phyloP scores from a whole-genome alignment of 83 land plant species.

The Picea engelmannii region DNA sequence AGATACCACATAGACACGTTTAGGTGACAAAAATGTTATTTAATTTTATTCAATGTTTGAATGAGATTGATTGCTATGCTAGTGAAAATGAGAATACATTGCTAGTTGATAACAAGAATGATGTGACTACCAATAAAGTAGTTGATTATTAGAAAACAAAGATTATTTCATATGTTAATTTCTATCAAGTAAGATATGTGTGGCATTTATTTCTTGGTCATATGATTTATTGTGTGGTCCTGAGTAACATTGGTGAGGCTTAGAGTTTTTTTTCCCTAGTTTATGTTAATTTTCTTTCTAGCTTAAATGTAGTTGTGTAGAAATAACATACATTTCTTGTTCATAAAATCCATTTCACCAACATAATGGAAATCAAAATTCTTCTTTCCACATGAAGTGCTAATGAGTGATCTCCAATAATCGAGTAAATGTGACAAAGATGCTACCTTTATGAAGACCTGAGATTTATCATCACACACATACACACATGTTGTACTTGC shows the following conservation, averaged over 20 bases:
- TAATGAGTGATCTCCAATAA: background rate
- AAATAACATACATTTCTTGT: background rate
- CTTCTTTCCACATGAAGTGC: background rate
- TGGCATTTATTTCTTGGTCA: background rate
- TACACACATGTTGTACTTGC: background rate
- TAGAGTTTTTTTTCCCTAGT: too few species aligned
- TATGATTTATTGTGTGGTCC: too few species aligned
- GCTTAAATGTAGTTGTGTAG: background rate
- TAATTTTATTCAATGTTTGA: constrained; percentile 44
- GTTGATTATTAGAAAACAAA: constrained; percentile 64
- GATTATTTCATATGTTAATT: constrained; percentile 23
- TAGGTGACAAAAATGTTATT: too few species aligned
- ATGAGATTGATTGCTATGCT: constrained; percentile 73
- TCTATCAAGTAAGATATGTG: too few species aligned
- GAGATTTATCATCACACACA: too few species aligned
- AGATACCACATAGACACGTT: too few species aligned
- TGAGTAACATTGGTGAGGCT: too few species aligned
- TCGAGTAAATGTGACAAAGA: background rate
- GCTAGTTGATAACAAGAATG: constrained; percentile 76
- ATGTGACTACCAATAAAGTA: constrained; percentile 60
- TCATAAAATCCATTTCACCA: background rate
- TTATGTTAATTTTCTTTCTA: background rate
- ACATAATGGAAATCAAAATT: background rate
- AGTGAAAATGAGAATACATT: constrained; percentile 78
- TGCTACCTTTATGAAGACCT: background rate